Evolutionary conservation across 2,329 filamentous ascomycete species (phyloP).

Genomic region (Nemania diffusa): DNA sequence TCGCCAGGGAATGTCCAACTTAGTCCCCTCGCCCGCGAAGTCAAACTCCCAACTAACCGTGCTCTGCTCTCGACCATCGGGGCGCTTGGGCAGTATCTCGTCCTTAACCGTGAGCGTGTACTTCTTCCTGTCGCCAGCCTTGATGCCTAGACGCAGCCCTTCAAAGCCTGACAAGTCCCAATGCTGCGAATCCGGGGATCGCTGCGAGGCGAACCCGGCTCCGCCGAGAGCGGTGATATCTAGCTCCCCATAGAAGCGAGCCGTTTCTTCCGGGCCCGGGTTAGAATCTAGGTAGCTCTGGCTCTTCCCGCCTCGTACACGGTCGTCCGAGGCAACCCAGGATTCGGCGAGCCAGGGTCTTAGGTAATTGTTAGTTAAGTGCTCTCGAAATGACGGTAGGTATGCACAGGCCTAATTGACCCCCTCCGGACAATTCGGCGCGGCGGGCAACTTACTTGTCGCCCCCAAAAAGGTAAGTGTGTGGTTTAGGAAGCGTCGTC

Average conservation of each 20-base stretch:
- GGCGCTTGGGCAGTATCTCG: conserved; percentile 64
- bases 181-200: conserved; percentile 67
- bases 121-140: conserved; percentile 67
- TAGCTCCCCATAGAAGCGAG: conserved; percentile 74
- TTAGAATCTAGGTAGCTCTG: conserved; percentile 59
- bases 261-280: conserved; percentile 46
- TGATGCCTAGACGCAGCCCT: conserved; percentile 67
- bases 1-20: conserved; percentile 70
- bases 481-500: conserved; percentile 24
- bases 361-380: conserved; percentile 26
- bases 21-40: conserved; percentile 58
- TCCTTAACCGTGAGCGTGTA: conserved; percentile 84
- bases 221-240: conserved; percentile 81
- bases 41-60: conserved; percentile 80
- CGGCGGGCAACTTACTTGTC: conserved; percentile 48
- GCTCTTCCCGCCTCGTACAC: conserved; percentile 79
- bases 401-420: background rate
- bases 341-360: conserved; percentile 68
- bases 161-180: conserved; percentile 74
- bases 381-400: background rate
- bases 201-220: conserved; percentile 84
- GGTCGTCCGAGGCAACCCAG: conserved; percentile 79
- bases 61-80: conserved; percentile 76
- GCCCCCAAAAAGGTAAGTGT: conserved; percentile 54
- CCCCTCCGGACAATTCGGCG: background rate